Base-by-base conservation (phyloP, 306 rosid genomes). In the Myrica gale region DNA sequence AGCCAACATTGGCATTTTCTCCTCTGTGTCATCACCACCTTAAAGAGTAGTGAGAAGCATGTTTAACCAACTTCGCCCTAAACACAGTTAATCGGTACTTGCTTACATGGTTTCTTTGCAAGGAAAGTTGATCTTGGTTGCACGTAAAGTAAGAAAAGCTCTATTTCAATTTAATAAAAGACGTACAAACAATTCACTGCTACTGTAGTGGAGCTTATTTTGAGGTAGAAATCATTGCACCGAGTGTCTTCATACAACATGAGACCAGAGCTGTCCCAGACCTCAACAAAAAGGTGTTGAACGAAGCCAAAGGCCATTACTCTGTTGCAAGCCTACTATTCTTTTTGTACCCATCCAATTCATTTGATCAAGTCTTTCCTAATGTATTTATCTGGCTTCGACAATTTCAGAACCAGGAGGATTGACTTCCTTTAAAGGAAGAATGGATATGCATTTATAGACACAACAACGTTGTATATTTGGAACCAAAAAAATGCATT, bases 251-350 rank as follows among this genome's bases (percentile, higher is more conserved):
- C 13, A 39, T 55, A n/a, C 68, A 13, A 21, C 7, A 41, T 11
- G n/a, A 26, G 23, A 37, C 52, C 68, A 61, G 50, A 79, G 58
- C 66, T 57, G 60, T 62, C 61, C 76, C 65, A 60, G 61, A 50
- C 39, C 32, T 73, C 6, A 10, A 69, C 54, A 73, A 73, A 63
- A 69, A 12, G 46, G 62, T 47, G 48, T 11, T 71, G 65, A 62
- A 52, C 39, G 72, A 52, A 62, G 72, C 54, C 15, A 9, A 32
- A 61, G 68, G 68, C 6, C 13, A 58, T 23, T 15, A 58, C 4
- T 21, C 41, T 58, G 23, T 26, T 61, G 45, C 13, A 26, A 11
- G 41, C 43, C 32, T 1, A 60, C 32, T 41, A 9, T 54, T 32
- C 37, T 51, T 15, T 26, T 74, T 51, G 69, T 26, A 60, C 65